Conservation (phyloP, 345 rosid genomes). For the Bruguiera sexangula region DNA sequence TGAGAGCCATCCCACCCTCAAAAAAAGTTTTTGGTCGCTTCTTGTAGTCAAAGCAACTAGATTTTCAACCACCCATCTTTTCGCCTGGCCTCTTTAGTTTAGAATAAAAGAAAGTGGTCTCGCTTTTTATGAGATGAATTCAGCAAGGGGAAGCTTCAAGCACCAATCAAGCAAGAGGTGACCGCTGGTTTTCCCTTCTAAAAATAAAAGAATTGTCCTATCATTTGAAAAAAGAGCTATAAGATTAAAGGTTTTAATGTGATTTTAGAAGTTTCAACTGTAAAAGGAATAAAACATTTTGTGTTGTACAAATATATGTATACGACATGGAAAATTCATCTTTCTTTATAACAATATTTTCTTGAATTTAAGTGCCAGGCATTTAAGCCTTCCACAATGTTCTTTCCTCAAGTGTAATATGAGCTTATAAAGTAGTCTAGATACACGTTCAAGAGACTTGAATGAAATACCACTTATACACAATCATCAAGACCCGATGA, state of each 20-base stretch:
- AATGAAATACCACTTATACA: no score
- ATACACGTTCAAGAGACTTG: no score
- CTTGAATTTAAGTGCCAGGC: no score
- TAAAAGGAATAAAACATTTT: background rate
- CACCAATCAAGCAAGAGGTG: constrained; percentile 46
- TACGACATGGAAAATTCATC: no score
- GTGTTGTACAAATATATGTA: background rate
- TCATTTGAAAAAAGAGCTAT: background rate
- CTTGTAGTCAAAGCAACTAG: constrained; percentile 64
- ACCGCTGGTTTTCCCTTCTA: constrained; percentile 25
- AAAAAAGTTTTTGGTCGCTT: constrained; percentile 54
- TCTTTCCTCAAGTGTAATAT: no score
- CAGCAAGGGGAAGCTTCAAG: constrained; percentile 14
- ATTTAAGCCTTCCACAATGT: no score
- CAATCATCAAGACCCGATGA: no score
- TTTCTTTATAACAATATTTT: no score
- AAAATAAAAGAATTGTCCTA: constrained; percentile 25
- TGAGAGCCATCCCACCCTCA: constrained; percentile 26
- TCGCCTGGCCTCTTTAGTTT: constrained; percentile 18
- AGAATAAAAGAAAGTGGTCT: constrained; percentile 35
- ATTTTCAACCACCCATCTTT: constrained; percentile 27
- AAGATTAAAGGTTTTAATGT: background rate
- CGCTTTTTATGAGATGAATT: constrained; percentile 34
- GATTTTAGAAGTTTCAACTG: constrained; percentile 4
- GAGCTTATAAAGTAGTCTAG: no score